Evolutionary conservation across 768 basidiomycete species (phyloP).

Genomic region (Gyrodon lividus): DNA sequence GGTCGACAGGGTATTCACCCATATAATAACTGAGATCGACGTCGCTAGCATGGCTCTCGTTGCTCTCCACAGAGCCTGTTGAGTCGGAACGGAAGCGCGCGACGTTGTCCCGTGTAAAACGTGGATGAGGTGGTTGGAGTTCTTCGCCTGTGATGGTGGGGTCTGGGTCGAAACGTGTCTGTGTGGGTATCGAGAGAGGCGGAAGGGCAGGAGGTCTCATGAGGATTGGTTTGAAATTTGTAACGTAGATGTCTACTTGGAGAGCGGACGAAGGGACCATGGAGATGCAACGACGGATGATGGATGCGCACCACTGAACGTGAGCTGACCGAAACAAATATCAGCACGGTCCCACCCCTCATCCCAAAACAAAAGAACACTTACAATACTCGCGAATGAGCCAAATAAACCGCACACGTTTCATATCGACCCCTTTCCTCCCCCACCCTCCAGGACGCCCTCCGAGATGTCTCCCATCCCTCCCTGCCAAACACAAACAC

Average conservation of each 20-base stretch:
- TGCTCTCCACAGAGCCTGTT: slow-evolving; percentile 30
- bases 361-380: slow-evolving; percentile 23
- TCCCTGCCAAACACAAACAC: slow-evolving; percentile 54
- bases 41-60: slow-evolving; percentile 32
- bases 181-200: slow-evolving; percentile 10
- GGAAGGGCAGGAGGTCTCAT: slow-evolving; percentile 6
- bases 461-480: slow-evolving; percentile 50
- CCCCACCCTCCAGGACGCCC: slow-evolving; percentile 46
- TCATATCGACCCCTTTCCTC: slow-evolving; percentile 39
- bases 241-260: slow-evolving; percentile 74
- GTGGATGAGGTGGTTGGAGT: slow-evolving; percentile 38
- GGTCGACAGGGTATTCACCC: slow-evolving; percentile 32
- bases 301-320: slow-evolving; percentile 72
- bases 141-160: slow-evolving; percentile 15
- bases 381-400: slow-evolving; percentile 72
- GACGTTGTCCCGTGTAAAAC: slow-evolving; percentile 17
- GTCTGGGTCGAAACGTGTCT: slow-evolving; percentile 13
- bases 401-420: slow-evolving; percentile 73
- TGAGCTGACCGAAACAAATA: slow-evolving; percentile 46
- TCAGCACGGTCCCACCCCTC: neutral
- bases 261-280: slow-evolving; percentile 49
- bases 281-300: slow-evolving; percentile 59
- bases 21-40: slow-evolving; percentile 45
- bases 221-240: slow-evolving; percentile 46
- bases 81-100: slow-evolving; percentile 12